Base-by-base conservation (phyloP, 148 eudicot genomes). In the Rhododendron mucronatum region DNA sequence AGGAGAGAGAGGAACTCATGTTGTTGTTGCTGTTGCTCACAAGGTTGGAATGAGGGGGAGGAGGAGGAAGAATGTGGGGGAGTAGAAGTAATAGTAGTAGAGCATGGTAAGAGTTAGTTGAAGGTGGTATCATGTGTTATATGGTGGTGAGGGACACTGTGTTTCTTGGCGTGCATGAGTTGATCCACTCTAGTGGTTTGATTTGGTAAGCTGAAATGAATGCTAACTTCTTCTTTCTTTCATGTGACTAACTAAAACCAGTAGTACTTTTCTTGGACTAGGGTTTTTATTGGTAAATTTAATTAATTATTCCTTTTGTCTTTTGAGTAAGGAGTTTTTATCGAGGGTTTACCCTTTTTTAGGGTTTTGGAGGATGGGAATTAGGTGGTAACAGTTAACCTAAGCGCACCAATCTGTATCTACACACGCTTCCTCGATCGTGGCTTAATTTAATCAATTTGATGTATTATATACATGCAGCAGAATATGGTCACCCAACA, bases 171-270 rank as follows among this genome's bases (percentile, higher is more conserved):
- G 94, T 92, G 93, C 87, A 91, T 88, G 85, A 87, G 82, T 85
- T 87, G 6, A 82, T 26, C 28, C 88, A 85, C 41, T 26, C 76
- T 4, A 77, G 90, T 88, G 89, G 92, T 87, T 88, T 81, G 51
- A 89, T 94, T 94, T 94, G 96, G 96, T 94, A 92, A 94, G 93
- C 94, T 51, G 91, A 93, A 92, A 89, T 55, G 67, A 4, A 21
- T 85, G 89, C 86, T 65, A 83, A 41, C 45, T 41, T 41, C 41
- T 23, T 74, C 51, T 63, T n/a, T 15, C 57, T 37, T 15, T 79
- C n/a, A 48, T 73, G 69, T 84, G 81, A 81, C n/a, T n/a, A 74
- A 69, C 37, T 35, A 30, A 51, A 75, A 74, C 78, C 23, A 20
- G 55, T 26, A 14, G 57, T 82, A 37, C 12, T 15, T 86, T 69